Conservation (phyloP, 495 filamentous ascomycete genomes). For the Aspergillus incahuasiensis region DNA sequence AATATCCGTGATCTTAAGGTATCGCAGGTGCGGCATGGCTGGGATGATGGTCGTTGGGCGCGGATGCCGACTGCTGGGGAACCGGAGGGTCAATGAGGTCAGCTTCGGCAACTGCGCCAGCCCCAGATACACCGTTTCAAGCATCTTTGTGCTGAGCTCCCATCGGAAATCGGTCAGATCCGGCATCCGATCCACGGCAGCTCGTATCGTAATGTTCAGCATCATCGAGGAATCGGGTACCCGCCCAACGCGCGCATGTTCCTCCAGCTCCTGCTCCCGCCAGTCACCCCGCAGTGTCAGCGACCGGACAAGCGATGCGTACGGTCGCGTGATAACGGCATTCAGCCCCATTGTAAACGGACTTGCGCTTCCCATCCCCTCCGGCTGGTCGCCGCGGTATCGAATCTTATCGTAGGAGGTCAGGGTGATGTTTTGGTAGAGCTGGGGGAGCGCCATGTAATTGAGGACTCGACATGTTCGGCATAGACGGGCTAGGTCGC, state of each 20-base stretch:
- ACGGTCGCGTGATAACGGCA: slow-evolving; percentile 52
- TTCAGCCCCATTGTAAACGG: slow-evolving; percentile 62
- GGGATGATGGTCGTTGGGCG: slow-evolving; percentile 56
- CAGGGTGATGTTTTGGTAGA: slow-evolving; percentile 53
- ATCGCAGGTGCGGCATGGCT: slow-evolving; percentile 50
- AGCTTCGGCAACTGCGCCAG: slow-evolving; percentile 45
- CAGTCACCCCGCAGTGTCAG: slow-evolving; percentile 54
- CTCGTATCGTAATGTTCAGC: slow-evolving; percentile 55
- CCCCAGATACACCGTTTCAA: slow-evolving; percentile 55
- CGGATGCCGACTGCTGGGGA: slow-evolving; percentile 52
- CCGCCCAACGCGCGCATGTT: slow-evolving; percentile 51
- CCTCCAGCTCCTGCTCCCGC: slow-evolving; percentile 54
- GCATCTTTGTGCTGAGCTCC: slow-evolving; percentile 60
- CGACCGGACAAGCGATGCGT: slow-evolving; percentile 47
- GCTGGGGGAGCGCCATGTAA: slow-evolving; percentile 59
- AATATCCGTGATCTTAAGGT: slow-evolving; percentile 52
- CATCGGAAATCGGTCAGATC: slow-evolving; percentile 55
- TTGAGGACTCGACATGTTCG: slow-evolving; percentile 60
- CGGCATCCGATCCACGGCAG: slow-evolving; percentile 55
- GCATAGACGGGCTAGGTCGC: slow-evolving; percentile 53
- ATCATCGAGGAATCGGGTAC: slow-evolving; percentile 62
- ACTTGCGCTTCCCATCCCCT: slow-evolving; percentile 57
- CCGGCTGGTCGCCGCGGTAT: slow-evolving; percentile 53
- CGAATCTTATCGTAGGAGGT: slow-evolving; percentile 58
- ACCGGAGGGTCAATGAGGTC: slow-evolving; percentile 52